Evolutionary conservation across 306 rosid species (phyloP), one percentile per base, ranked within the genome.

Genomic region (Ziziphus jujuba): DNA sequence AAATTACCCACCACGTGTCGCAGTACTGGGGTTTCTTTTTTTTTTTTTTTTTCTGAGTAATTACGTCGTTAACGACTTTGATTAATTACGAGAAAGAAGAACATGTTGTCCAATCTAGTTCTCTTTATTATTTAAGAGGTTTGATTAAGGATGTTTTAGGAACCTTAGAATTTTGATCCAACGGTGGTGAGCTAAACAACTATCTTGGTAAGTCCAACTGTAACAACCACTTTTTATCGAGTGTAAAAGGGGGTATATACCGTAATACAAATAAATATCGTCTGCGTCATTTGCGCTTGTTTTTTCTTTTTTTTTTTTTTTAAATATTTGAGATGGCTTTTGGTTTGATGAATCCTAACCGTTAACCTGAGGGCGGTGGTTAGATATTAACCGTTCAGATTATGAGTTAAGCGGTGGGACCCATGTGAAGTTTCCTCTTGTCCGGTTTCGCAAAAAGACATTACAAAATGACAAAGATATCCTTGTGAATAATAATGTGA

Each of bases 1-100:
- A 19, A 52, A 35, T 49, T 79, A 12, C 84, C 93, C 89, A 47
- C 86, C 85, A 80, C 85, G 84, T 84, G 73, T 50, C 47, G 9
- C 5, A 20, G 6, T 28, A 2, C 0, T 34, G 31, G 7, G 57
- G 56, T 5, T 5, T 48, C 23, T 22, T 19, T 20, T 13, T 43
- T 28, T 28, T 28, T 28, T 28, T 28, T 28, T 28, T 28, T 28
- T 28, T 70, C 1, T 1, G 12, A 36, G 66, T 63, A 24, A 45
- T 61, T 71, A 52, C 24, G 56, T 70, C 60, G 35, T 61, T 67
- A 59, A 55, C 62, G 45, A 52, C 22, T 48, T 49, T 47, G 56
- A 54, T 62, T 58, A 62, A 44, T 43, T 23, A 43, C n/a, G 21
- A 61, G 58, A 55, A 20, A 33, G 28, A 71, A 70, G 28, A 71